Conservation (phyloP, 2,329 filamentous ascomycete genomes). For the Hypomyces perniciosus region DNA sequence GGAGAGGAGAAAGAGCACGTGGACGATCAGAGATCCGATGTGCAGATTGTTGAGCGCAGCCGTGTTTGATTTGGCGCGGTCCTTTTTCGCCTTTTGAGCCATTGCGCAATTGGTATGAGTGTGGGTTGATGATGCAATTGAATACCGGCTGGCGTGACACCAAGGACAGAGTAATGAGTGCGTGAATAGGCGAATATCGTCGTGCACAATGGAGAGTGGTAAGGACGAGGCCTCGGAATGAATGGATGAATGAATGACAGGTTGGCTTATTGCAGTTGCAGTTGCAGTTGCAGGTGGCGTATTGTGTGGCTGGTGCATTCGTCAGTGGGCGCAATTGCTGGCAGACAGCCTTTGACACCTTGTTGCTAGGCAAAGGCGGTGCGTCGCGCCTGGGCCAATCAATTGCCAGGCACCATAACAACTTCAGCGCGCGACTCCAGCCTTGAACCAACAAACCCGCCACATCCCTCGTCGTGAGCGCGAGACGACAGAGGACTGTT, state of each 20-base stretch:
- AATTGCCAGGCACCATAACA: constrained; percentile 13
- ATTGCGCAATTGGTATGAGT: constrained; percentile 28
- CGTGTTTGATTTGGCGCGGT: constrained; percentile 70
- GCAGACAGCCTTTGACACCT: background rate
- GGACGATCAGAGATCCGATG: constrained; percentile 64
- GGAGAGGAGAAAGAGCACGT: constrained; percentile 67
- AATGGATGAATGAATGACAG: background rate
- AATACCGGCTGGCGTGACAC: background rate
- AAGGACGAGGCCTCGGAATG: background rate
- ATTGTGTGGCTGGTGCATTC: background rate
- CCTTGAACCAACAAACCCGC: background rate
- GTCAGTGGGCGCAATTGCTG: background rate
- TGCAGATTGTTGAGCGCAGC: constrained; percentile 76
- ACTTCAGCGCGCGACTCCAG: constrained; percentile 11
- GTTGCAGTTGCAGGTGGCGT: background rate
- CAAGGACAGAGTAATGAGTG: no score
- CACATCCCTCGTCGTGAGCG: background rate
- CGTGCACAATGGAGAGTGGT: no score
- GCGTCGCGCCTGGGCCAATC: constrained; percentile 13
- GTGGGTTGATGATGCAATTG: background rate
- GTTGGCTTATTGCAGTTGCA: background rate
- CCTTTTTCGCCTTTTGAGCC: constrained; percentile 60
- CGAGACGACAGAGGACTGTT: no score
- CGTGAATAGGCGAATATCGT: no score
- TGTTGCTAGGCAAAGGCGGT: constrained; percentile 21